Evolutionary conservation across 148 eudicot genomes (phyloP).

Genomic region (Rhododendron molle): DNA sequence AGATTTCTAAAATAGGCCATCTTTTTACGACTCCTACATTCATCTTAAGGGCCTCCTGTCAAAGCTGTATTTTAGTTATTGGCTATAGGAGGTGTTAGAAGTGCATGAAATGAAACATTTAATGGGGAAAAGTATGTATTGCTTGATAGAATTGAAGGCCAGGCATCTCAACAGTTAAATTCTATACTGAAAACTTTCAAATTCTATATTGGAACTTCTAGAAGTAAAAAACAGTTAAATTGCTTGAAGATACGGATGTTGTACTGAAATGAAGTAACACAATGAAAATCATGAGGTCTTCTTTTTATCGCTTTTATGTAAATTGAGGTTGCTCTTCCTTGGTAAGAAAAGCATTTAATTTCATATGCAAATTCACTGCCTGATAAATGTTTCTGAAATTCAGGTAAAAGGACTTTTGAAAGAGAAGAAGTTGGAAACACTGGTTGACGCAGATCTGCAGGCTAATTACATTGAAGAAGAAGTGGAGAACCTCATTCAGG

Average conservation of each 20-base stretch:
- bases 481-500: constrained; percentile 52
- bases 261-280: neutral
- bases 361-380: too few species aligned
- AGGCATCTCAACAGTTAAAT: neutral
- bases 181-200: neutral
- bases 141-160: neutral
- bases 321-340: neutral
- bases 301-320: neutral
- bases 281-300: constrained; percentile 19
- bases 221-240: neutral
- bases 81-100: neutral
- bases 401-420: constrained; percentile 58
- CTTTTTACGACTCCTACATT: neutral
- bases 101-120: neutral
- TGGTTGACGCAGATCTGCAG: constrained; percentile 44
- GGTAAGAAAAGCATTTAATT: neutral
- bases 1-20: neutral
- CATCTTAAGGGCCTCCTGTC: neutral
- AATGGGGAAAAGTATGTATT: neutral
- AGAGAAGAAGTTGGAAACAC: constrained; percentile 43
- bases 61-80: too few species aligned
- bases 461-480: constrained; percentile 45
- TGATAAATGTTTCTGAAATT: neutral
- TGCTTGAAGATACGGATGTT: neutral
- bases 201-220: neutral